A percentile compares a stretch with the other conserved stretches of the same genome.
Evolutionary conservation across 2,329 filamentous ascomycete genomes (phyloP).

Genomic region (Reticulascus tulasneorum): DNA sequence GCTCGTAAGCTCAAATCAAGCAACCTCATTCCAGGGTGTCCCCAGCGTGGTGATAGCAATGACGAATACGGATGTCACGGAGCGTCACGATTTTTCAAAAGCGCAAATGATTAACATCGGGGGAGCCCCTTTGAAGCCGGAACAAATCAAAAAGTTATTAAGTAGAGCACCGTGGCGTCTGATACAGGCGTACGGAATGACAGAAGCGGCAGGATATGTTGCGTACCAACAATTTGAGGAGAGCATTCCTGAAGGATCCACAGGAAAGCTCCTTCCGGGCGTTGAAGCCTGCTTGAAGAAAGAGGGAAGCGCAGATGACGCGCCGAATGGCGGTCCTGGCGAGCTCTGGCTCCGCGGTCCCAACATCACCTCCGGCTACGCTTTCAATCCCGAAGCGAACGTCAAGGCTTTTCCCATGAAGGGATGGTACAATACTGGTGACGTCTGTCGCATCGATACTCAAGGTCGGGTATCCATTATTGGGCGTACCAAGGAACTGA

Average conservation of each 20-base stretch:
- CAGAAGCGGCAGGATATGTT: slow-evolving; percentile 38
- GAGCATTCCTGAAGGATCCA: slow-evolving; percentile 24
- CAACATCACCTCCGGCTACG: slow-evolving; percentile 39
- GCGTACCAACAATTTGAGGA: slow-evolving; percentile 34
- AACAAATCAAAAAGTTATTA: slow-evolving; percentile 26
- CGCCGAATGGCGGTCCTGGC: slow-evolving; percentile 29
- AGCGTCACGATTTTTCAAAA: slow-evolving; percentile 31
- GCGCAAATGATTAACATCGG: slow-evolving; percentile 33
- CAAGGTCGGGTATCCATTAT: slow-evolving; percentile 29
- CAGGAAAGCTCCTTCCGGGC: slow-evolving; percentile 31
- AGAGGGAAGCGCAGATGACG: slow-evolving; percentile 31
- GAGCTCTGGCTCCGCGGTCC: slow-evolving; percentile 41
- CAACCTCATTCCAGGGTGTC: slow-evolving; percentile 35
- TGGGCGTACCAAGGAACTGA: slow-evolving; percentile 35
- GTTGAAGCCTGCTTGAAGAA: slow-evolving; percentile 34
- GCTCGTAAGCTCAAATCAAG: slow-evolving; percentile 28
- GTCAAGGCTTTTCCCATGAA: slow-evolving; percentile 29
- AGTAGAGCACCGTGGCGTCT: slow-evolving; percentile 30
- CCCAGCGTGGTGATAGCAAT: slow-evolving; percentile 33
- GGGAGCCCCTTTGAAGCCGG: slow-evolving; percentile 28
- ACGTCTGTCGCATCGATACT: slow-evolving; percentile 33
- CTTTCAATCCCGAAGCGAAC: slow-evolving; percentile 33
- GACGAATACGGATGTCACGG: slow-evolving; percentile 29
- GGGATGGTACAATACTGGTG: slow-evolving; percentile 43
- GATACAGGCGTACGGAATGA: slow-evolving; percentile 42